Evolutionary conservation across 345 rosid species (phyloP), one percentile per base, ranked within the genome.

Genomic region (Eucalyptus paniculata): DNA sequence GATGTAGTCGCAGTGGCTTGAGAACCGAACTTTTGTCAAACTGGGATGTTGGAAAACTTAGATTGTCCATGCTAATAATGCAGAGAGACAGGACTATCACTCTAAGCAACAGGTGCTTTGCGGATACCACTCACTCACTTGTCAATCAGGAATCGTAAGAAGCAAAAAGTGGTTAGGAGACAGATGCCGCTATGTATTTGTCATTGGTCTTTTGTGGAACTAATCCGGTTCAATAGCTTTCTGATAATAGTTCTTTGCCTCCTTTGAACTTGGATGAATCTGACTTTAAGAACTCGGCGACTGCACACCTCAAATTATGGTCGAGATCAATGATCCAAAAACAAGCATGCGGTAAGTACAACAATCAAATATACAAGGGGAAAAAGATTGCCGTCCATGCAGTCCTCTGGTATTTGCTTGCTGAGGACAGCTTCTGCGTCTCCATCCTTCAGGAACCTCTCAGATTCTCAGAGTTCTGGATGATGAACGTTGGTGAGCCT

Each of bases 401-500:
- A 69, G 81, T 69, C 14, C 44, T 9, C 14, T 5, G 42, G 44
- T 18, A 34, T 34, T 69, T 67, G 80, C 5, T 67, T 32, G 23
- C 37, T 16, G 23, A 67, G 42, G 44, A 81, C 17, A 28, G 65
- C 58, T 82, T 14, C 26, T 30, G 8, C 17, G 47, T 44, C 3
- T 50, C 67, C 12, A 4, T 88, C 77, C 50, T 60, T 92, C 65
- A 90, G 45, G 87, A 83, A 77, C 54, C 88, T 34, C 86, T 91
- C 18, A 94, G 92, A 88, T 87, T 89, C 87, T 92, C 89, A 88
- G 83, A 95, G 97, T 90, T 94, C 96, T 0, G 97, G 98, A 92
- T 96, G 96, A 92, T 95, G 97, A 8, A 95, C 93, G 88, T 96
- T 94, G 40, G 97, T 97, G 42, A 97, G 94, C 94, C 94, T 96